Evolutionary conservation across 805 yeast genomes (phyloP).

Genomic region (Clavispora fructus): DNA sequence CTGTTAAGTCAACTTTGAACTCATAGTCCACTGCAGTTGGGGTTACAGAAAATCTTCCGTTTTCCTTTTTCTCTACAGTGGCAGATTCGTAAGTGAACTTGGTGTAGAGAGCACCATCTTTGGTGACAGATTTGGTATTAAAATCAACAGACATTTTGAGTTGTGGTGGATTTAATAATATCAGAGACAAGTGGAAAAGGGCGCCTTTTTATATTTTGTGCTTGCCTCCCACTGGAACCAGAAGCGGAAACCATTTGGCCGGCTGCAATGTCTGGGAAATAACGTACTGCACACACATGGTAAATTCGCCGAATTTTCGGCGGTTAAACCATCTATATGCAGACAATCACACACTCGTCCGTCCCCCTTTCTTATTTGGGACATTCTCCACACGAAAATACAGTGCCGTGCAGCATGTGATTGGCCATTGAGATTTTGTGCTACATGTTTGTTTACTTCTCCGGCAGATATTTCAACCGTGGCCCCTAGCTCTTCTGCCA

Average conservation of each 20-base stretch:
- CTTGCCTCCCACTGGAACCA: not conserved
- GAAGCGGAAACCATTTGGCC: not conserved
- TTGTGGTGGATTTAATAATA: not conserved
- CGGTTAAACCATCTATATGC: conserved; percentile 8
- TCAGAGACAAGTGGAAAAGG: not conserved
- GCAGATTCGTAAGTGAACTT: conserved; percentile 73
- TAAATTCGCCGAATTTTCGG: conserved; percentile 17
- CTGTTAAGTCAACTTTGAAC: conserved; percentile 76
- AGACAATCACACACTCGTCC: not conserved
- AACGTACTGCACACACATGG: conserved; percentile 4
- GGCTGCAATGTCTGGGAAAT: not conserved
- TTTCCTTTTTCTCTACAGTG: conserved; percentile 49
- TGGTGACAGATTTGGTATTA: conserved; percentile 40
- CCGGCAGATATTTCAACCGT: not conserved
- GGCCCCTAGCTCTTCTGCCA: not conserved
- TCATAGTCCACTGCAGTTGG: conserved; percentile 72
- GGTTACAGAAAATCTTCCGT: conserved; percentile 56
- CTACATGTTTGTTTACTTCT: not conserved
- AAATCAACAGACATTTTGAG: conserved; percentile 14
- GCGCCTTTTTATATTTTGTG: not conserved
- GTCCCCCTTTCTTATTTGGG: not conserved
- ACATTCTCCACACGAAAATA: not conserved
- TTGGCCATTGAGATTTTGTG: not conserved
- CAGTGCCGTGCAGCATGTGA: not conserved
- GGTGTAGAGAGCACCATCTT: conserved; percentile 50